Evolutionary conservation across 1,284 basidiomycete species (phyloP), one percentile per base, ranked within the genome.

Genomic region (Porodaedalea pini): DNA sequence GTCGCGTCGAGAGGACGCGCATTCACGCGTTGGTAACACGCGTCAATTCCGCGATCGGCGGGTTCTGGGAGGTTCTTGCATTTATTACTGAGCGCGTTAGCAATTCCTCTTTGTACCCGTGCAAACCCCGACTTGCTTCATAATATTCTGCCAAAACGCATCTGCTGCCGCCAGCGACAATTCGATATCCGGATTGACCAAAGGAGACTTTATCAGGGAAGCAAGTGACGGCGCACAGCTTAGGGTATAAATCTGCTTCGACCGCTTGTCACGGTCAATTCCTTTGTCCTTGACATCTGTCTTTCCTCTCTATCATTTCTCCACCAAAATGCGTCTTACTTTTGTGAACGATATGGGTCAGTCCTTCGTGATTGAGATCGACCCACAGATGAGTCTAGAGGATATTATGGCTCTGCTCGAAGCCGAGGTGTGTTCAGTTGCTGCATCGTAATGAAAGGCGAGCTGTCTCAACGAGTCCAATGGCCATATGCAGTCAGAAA

Each of bases 331-430:
- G 92, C 78, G 84, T 65, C 75, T 97, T 61, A 94, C 92, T 0
- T 90, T 97, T 66, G 71, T 86, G 41, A 90, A 78, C 54, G 90
- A 93, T 56, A 70, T 83, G n/a, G 93, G 92, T 3, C 78, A 85
- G 61, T 78, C 83, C 0, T 94, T 86, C 69, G 73, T 78, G 45
- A 73, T 95, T 56, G 94, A 96, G 67, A 92, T 96, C 63, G 90
- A 93, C 72, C 80, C 90, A 0, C 81, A 81, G 47, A 92, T 97
- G 89, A 84, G 89, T 67, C 78, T 97, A 25, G 89, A 91, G 75
- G 90, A 94, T 68, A 84, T 96, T 37, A 88, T 88, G 79, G 93
- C 90, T 6, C 76, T 97, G 54, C 78, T 96, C 23, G 93, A 95
- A 70, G 94, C 86, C 0, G 94, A 97, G 81, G 93, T 93, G 67